A percentile compares a stretch with the other conserved stretches of the same genome.
Conservation (phyloP, 108 stramenopile genomes). For the Epipyxis sp. region DNA sequence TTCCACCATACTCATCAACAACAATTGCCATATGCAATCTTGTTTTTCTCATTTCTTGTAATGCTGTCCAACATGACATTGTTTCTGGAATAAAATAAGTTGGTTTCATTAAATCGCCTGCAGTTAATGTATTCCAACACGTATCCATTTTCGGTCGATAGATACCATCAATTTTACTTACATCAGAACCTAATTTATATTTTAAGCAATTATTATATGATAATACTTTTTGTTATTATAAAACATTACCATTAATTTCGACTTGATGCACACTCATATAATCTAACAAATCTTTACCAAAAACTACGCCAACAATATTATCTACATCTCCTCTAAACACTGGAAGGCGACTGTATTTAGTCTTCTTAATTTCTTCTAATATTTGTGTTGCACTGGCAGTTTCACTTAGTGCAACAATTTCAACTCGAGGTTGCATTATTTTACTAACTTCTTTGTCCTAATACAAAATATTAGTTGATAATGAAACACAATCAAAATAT, state of each 20-base stretch:
- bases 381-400: constrained; percentile 76
- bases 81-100: constrained; percentile 97
- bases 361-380: constrained; percentile 70
- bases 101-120: constrained; percentile 76
- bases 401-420: constrained; percentile 78
- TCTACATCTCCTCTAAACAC: constrained; percentile 96
- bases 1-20: constrained; percentile 95
- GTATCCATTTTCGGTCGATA: no score
- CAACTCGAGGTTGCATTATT: constrained; percentile 91
- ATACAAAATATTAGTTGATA: no score
- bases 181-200: no score
- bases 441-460: constrained; percentile 60
- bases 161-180: no score
- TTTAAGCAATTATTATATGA: no score
- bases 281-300: constrained; percentile 88
- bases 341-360: constrained; percentile 84
- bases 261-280: constrained; percentile 59
- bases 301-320: constrained; percentile 87
- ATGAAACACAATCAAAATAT: no score
- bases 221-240: no score
- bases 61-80: constrained; percentile 87
- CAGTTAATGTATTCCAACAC: constrained; percentile 33
- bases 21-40: constrained; percentile 94
- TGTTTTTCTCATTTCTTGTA: constrained; percentile 90
- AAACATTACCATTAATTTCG: no score